Base-by-base conservation (phyloP, 2,329 filamentous ascomycete species). In the Plenodomus biglobosus region DNA sequence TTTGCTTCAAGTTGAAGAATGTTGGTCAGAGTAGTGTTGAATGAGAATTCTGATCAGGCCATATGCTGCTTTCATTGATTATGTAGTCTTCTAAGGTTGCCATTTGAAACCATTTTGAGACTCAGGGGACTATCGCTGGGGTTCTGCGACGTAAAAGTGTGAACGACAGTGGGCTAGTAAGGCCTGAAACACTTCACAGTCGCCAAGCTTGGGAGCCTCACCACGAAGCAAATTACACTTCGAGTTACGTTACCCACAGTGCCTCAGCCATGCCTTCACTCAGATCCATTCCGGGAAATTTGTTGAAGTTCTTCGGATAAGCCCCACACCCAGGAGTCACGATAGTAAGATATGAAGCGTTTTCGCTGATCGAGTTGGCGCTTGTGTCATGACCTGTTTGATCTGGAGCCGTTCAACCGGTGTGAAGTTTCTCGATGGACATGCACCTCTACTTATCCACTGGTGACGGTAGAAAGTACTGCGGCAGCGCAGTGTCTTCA, bases 101-200 rank as follows among this genome's bases (percentile, higher is more conserved):
- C 41, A 48, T 41, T 58, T 68, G 66, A 69, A 70, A 70, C 66
- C 40, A 40, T 55, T 24, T 53, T 71, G 66, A 66, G 58, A 69
- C 68, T 62, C 43, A 59, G 55, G 53, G 53, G 49, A 48, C 48
- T 44, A 46, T 55, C 44, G 55, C 53, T 45, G 48, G 42, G 44
- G 47, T 27, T 42, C 57, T 62, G 61, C 55, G 55, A 65, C 62
- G 38, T 30, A 46, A 52, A 53, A 39, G 47, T 42, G 36, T 40
- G 46, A 51, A 51, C 45, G 47, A 53, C 52, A 58, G 56, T 55
- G 42, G 53, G 27, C 27, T 32, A 46, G 30, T 41, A 38, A 50
- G 40, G 20, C 27, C 41, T 38, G 42, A 22, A 43, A 42, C 40
- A 35, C 41, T 17, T n/a, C 17, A 20, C 20, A 39, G 38, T 32